Base-by-base conservation (phyloP, 345 rosid genomes). In the Pugionium cornutum region DNA sequence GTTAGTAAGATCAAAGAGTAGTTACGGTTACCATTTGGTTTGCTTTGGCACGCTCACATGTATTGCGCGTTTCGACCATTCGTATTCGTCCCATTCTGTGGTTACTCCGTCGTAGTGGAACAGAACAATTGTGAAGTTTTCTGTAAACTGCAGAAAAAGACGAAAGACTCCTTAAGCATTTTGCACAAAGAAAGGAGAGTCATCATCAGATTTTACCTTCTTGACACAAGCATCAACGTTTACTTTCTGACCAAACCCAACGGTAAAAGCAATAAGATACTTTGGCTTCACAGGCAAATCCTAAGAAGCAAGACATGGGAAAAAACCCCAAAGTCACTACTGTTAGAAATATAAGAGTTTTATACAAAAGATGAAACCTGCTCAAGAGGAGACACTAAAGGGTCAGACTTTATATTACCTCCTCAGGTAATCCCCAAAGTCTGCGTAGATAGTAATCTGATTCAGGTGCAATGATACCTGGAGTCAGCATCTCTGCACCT, bases 51-150 rank as follows among this genome's bases (percentile, higher is more conserved):
- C 87, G 57, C 95, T 91, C 69, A 95, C 89, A 46, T 95, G 99
- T 69, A 95, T 87, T 51, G 97, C 99, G 57, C 69, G 71, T 73
- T 81, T 85, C 45, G 99, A 89, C 99, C 99, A 95, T 83, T 90
- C 97, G 64, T 76, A 95, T 64, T 87, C 87, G 32, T 89, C 85
- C 99, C 99, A 95, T 80, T 91, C 97, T 5, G 85, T 79, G 66
- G 89, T 82, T 64, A 66, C 75, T 25, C 97, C 96, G 33, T 95
- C 99, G 34, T 95, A 95, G 67, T 95, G 99, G 80, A 95, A 95
- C 65, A 95, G 80, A 57, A 95, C 82, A 68, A 95, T 77, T 7
- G 92, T 84, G 64, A 95, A 95, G 62, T 83, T 74, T 51, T 58
- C 86, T 52, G 91, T 80, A 77, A 95, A 95, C 99, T 95, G 89